Evolutionary conservation across 306 rosid species (phyloP).

Genomic region (Vachellia pachyceras): DNA sequence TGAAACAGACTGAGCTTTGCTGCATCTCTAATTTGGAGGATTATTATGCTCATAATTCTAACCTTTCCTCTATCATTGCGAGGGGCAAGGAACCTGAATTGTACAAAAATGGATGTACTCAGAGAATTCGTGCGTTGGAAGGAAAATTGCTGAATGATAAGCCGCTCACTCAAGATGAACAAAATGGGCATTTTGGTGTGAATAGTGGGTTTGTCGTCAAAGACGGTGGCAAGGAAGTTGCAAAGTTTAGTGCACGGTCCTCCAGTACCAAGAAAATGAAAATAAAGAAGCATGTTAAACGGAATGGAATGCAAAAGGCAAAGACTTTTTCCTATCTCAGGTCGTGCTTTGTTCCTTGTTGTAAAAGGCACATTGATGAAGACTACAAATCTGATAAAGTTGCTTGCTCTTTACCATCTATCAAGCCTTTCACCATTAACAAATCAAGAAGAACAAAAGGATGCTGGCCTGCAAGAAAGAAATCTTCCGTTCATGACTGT

Average conservation of each 20-base stretch:
- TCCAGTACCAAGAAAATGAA: constrained; percentile 31
- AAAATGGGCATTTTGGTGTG: constrained; percentile 30
- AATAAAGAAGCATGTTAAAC: constrained; percentile 45
- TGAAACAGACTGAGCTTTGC: constrained; percentile 39
- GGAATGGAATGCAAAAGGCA: constrained; percentile 38
- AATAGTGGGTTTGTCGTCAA: constrained; percentile 44
- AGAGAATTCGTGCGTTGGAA: constrained; percentile 72
- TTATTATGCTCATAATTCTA: constrained; percentile 44
- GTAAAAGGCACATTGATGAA: constrained; percentile 27
- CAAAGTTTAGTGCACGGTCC: constrained; percentile 23
- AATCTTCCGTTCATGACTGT: constrained; percentile 27
- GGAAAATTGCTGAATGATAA: constrained; percentile 52
- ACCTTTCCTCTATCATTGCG: constrained; percentile 57
- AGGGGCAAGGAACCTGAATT: constrained; percentile 60
- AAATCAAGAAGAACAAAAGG: constrained; percentile 36
- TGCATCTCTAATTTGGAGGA: constrained; percentile 49
- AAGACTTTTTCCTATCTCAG: constrained; percentile 35
- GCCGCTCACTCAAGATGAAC: constrained; percentile 41
- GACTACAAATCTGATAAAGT: constrained; percentile 34
- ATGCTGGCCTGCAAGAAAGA: constrained; percentile 16
- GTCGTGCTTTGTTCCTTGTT: constrained; percentile 44
- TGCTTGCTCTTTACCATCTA: constrained; percentile 39
- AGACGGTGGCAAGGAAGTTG: constrained; percentile 41
- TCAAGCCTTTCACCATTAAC: constrained; percentile 30
- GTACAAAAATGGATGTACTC: constrained; percentile 67